Base-by-base conservation (phyloP, 768 basidiomycete genomes). In the Pleurotus giganteus region DNA sequence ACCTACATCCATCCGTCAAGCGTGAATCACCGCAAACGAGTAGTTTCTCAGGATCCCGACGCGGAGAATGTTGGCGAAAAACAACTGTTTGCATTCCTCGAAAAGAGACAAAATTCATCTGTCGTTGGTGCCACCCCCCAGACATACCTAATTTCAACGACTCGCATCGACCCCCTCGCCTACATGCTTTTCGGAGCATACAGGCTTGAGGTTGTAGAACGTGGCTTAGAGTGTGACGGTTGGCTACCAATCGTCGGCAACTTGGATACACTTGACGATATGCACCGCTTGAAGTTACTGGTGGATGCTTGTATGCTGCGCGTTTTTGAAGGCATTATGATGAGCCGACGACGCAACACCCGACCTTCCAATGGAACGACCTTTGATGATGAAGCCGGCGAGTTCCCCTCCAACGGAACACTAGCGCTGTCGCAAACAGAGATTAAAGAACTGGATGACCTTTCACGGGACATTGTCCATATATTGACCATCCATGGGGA, bases 161-260 rank as follows among this genome's bases (percentile, higher is more conserved):
- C 92, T 0, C 85, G 86, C 42, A 73, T 98, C 23, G 93, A 96
- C 65, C 89, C 90, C 7, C 76, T 98, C 77, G 87, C 87, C 4
- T 96, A 94, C 66, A 78, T 96, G 68, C 77, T 98, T 9, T 96
- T 98, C 62, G 95, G 94, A 4, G 94, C 93, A 0, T 84, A 91
- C 67, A 80, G 85, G 47, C 78, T 94, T 27, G 71, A 82, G 57
- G 83, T 89, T 37, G 82, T 82, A 0, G 80, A 84, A 34, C 78
- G 81, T 15, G 91, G 93, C 4, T 67, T 98, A 47, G 86, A 88
- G 63, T 94, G 92, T 63, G 95, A 98, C 63, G 84, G 82, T 41
- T 98, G 95, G 94, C 72, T 98, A 9, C 91, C 94, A 19, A 79
- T 95, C 43, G 77, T 86, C 32, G 90, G 90, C 36, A 82, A 86